Evolutionary conservation across 1,284 basidiomycete species (phyloP).

Genomic region (Ustilago lituana): DNA sequence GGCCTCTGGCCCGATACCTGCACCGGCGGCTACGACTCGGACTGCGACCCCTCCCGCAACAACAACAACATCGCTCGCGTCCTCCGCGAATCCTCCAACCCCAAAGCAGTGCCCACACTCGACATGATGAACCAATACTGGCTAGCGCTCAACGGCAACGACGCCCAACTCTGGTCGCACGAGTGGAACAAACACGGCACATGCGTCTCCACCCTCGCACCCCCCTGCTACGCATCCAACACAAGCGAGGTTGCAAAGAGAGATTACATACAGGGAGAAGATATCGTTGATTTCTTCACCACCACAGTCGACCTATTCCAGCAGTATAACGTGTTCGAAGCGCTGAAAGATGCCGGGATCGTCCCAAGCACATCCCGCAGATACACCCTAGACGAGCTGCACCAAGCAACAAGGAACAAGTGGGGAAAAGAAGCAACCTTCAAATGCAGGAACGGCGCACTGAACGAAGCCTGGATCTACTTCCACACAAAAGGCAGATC

Average conservation of each 20-base stretch:
- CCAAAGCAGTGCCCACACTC: slow-evolving; percentile 19
- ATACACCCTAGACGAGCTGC: slow-evolving; percentile 33
- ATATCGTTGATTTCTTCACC: slow-evolving; percentile 52
- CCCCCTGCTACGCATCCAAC: slow-evolving; percentile 33
- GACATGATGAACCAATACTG: slow-evolving; percentile 54
- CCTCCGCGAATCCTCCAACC: slow-evolving; percentile 12
- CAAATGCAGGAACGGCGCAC: slow-evolving; percentile 28
- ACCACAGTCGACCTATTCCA: slow-evolving; percentile 33
- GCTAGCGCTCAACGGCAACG: slow-evolving; percentile 44
- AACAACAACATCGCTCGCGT: slow-evolving; percentile 28
- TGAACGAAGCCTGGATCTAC: slow-evolving; percentile 49
- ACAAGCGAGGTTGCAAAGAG: background rate
- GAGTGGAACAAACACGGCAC: slow-evolving; percentile 54
- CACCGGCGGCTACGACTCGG: slow-evolving; percentile 32
- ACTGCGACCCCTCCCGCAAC: slow-evolving; percentile 42
- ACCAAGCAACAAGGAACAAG: slow-evolving; percentile 10
- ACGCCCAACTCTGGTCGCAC: slow-evolving; percentile 43
- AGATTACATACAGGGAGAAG: slow-evolving; percentile 18
- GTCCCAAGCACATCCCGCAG: slow-evolving; percentile 11
- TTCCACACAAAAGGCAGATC: slow-evolving; percentile 35
- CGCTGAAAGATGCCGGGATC: slow-evolving; percentile 32
- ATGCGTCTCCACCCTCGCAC: slow-evolving; percentile 46
- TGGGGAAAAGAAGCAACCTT: slow-evolving; percentile 38
- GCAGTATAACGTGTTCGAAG: slow-evolving; percentile 33
- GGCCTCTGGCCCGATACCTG: slow-evolving; percentile 54